A percentile compares a stretch with the other conserved stretches of the same genome.
Conservation (phyloP, 257 asterid species). For the Solanum medicagineum region DNA sequence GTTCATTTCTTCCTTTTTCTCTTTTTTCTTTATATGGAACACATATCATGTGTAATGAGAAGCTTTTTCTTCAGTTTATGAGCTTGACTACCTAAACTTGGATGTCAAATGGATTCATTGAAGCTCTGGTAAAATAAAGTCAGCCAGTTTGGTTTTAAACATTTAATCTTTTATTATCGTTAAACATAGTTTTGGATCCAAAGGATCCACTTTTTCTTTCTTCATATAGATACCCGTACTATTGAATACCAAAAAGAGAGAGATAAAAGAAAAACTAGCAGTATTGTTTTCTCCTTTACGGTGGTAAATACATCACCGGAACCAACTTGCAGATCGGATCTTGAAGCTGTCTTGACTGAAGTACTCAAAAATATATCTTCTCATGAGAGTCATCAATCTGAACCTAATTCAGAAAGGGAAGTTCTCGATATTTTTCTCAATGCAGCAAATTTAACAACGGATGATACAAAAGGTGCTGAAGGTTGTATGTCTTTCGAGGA, state of each 20-base stretch:
- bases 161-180: neutral
- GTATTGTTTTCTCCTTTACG: neutral
- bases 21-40: neutral
- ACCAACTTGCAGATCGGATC: slow-evolving; percentile 59
- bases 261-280: neutral
- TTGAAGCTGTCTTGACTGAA: slow-evolving; percentile 55
- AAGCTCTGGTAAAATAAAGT: neutral
- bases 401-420: slow-evolving; percentile 22
- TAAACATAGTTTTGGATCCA: neutral
- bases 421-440: slow-evolving; percentile 35
- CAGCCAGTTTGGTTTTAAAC: neutral
- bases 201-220: neutral
- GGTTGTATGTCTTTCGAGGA: slow-evolving; percentile 53
- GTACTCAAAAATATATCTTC: slow-evolving; percentile 45
- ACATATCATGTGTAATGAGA: neutral
- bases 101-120: neutral
- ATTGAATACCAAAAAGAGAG: neutral
- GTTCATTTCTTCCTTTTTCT: neutral
- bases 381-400: slow-evolving; percentile 27
- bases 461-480: slow-evolving; percentile 9
- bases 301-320: neutral
- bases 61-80: neutral
- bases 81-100: neutral
- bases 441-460: slow-evolving; percentile 36
- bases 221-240: neutral